Evolutionary conservation across 2,329 filamentous ascomycete species (phyloP).

Genomic region (Microcera coccophila): DNA sequence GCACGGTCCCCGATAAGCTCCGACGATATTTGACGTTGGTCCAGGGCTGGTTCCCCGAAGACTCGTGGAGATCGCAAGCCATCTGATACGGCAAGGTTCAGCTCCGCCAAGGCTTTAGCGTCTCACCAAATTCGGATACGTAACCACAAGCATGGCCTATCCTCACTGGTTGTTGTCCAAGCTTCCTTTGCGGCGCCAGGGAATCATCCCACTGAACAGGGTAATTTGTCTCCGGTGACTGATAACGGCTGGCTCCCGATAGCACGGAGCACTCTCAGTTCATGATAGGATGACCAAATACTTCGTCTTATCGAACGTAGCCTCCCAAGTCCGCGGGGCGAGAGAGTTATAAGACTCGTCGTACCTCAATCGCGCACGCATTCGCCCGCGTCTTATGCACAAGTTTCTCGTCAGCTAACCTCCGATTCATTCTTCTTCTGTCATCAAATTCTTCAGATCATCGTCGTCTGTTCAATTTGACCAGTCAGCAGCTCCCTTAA

Average conservation of each 20-base stretch:
- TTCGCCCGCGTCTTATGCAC: not conserved
- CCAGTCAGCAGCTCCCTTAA: not conserved
- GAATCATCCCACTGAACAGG: conserved; percentile 16
- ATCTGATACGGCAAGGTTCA: conserved; percentile 3
- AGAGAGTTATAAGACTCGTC: not conserved
- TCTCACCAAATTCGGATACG: conserved; percentile 37
- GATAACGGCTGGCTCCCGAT: conserved; percentile 10
- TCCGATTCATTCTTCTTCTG: not conserved
- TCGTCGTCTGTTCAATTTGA: too few relatives aligned
- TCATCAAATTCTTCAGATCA: not conserved
- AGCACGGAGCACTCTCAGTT: not conserved
- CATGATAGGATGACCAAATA: conserved; percentile 10
- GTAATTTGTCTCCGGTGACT: not conserved
- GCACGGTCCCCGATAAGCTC: conserved; percentile 17
- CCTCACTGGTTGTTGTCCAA: conserved; percentile 22
- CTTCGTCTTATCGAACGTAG: conserved; percentile 9
- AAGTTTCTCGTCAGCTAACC: not conserved
- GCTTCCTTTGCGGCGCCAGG: conserved; percentile 8
- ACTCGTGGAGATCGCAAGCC: conserved; percentile 1
- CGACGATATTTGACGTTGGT: conserved; percentile 1
- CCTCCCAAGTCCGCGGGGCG: not conserved
- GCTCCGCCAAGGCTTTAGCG: not conserved
- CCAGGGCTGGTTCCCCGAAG: not conserved
- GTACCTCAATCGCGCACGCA: not conserved
- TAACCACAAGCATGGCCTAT: conserved; percentile 25